A percentile compares a stretch with the other conserved stretches of the same genome.
Conservation (phyloP, 495 filamentous ascomycete species). For the Talaromyces thailandensis region DNA sequence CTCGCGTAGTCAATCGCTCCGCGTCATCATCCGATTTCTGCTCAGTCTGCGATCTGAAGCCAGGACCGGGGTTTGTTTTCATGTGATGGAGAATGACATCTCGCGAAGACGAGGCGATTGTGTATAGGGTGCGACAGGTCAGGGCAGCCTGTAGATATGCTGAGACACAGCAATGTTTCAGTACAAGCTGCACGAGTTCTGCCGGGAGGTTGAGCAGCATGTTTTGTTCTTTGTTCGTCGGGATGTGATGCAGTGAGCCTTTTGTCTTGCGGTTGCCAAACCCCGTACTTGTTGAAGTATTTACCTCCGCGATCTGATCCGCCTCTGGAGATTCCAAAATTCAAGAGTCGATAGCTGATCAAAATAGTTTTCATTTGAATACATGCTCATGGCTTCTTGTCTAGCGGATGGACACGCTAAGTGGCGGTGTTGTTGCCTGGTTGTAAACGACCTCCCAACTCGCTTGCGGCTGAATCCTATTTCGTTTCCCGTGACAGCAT, state of each 20-base stretch:
- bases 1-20: constrained; percentile 11
- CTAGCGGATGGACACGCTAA: background rate
- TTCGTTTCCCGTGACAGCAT: background rate
- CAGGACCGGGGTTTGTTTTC: constrained; percentile 20
- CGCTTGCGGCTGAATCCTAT: background rate
- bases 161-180: constrained; percentile 21
- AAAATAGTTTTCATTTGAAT: background rate
- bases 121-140: constrained; percentile 51
- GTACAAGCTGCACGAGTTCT: constrained; percentile 32
- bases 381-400: background rate
- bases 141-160: constrained; percentile 27
- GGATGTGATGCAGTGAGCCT: background rate
- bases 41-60: background rate
- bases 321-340: background rate
- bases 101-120: constrained; percentile 69
- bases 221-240: background rate
- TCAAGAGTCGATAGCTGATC: background rate
- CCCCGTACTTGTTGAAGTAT: background rate
- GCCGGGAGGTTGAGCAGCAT: constrained; percentile 30
- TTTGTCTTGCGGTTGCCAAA: background rate
- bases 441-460: background rate
- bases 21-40: constrained; percentile 2
- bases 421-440: constrained; percentile 1
- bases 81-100: constrained; percentile 26
- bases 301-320: background rate